A percentile compares a stretch with the other conserved stretches of the same genome.
phyloP scores from a whole-genome alignment of 495 filamentous ascomycete species.

The Penicillium pulvis region DNA sequence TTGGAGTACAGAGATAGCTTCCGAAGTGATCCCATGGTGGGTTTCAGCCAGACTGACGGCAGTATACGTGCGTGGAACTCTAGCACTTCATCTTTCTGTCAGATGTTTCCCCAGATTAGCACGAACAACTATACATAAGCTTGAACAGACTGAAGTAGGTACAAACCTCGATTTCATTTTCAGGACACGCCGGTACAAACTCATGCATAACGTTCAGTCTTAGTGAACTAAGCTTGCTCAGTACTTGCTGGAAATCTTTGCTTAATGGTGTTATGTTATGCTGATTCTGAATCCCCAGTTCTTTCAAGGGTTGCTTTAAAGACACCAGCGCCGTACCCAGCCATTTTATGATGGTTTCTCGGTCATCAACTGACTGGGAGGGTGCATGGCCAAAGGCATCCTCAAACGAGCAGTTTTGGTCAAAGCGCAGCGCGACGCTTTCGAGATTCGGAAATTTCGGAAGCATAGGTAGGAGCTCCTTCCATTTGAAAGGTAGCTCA shows the following conservation, averaged over 20 bases:
- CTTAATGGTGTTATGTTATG: constrained; percentile 20
- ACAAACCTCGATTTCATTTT: constrained; percentile 21
- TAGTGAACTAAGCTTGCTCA: constrained; percentile 18
- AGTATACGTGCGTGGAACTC: background rate
- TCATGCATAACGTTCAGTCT: constrained; percentile 24
- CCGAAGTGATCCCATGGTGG: constrained; percentile 18
- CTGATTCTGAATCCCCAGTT: constrained; percentile 23
- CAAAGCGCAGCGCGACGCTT: constrained; percentile 23
- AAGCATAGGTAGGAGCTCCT: too few relatives aligned
- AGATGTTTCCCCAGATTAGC: too few relatives aligned
- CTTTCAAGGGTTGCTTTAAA: constrained; percentile 11
- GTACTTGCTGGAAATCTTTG: constrained; percentile 7
- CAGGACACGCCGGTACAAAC: constrained; percentile 11
- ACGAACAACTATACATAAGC: background rate
- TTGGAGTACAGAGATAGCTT: constrained; percentile 29
- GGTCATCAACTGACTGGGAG: constrained; percentile 8
- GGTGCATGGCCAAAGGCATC: background rate
- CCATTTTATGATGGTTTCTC: constrained; percentile 15
- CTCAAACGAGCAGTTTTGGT: constrained; percentile 12
- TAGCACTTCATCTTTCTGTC: too few relatives aligned
- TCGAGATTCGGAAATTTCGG: constrained; percentile 9
- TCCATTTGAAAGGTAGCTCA: too few relatives aligned
- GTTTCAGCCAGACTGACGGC: constrained; percentile 27
- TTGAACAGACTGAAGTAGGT: constrained; percentile 13
- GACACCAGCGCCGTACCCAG: background rate